Percentiles rank a stretch among this genome's conserved stretches.
Conservation (phyloP, 179 eudicot species). For the Heliamphora pulchella region DNA sequence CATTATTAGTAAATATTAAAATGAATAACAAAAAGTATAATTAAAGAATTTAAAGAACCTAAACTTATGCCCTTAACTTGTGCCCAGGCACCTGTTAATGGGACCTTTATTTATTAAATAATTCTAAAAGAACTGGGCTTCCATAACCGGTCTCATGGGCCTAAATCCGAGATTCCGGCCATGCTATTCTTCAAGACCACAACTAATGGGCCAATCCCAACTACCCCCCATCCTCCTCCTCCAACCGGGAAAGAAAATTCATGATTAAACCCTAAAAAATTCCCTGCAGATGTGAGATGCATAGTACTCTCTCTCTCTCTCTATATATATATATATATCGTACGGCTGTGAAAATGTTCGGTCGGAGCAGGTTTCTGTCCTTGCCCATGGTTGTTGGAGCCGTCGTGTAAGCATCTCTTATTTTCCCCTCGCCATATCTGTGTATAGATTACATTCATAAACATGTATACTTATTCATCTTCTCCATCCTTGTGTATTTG, state of each 20-base stretch:
- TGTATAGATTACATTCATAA: not conserved
- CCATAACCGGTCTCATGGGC: too few relatives aligned
- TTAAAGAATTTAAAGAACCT: too few relatives aligned
- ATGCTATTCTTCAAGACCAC: not conserved
- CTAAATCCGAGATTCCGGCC: too few relatives aligned
- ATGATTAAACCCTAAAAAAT: not conserved
- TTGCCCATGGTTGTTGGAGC: constrained; percentile 70
- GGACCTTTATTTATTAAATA: too few relatives aligned
- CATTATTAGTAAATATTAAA: too few relatives aligned
- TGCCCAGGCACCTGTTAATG: too few relatives aligned
- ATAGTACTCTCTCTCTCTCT: not conserved
- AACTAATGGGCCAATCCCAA: not conserved
- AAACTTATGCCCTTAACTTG: too few relatives aligned
- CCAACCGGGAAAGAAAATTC: not conserved
- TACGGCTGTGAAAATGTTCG: constrained; percentile 38
- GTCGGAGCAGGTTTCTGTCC: constrained; percentile 56
- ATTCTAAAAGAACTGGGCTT: too few relatives aligned
- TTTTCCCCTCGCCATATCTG: not conserved
- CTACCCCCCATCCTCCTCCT: not conserved
- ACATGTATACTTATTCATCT: not conserved
- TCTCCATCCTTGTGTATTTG: too few relatives aligned
- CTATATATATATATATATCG: not conserved
- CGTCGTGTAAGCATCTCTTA: constrained; percentile 42
- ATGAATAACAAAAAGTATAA: too few relatives aligned
- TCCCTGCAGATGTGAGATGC: not conserved